Conservation (phyloP, 169 alveolate genomes). For the Plasmodium berghei region DNA sequence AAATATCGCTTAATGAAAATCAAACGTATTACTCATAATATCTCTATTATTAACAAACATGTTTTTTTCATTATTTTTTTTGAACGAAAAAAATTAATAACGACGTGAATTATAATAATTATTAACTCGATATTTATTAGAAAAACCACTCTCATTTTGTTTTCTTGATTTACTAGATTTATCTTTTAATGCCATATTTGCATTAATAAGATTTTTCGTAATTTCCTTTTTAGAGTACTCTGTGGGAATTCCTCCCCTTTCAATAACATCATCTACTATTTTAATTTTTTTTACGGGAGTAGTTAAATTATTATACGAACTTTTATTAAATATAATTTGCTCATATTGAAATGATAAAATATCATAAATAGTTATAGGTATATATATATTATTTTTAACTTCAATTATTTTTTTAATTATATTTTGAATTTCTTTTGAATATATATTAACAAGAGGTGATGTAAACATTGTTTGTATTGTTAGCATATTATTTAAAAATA, state of each 20-base stretch:
- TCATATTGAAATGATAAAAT: constrained; percentile 46
- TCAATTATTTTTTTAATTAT: constrained; percentile 27
- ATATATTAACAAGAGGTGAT: constrained; percentile 26
- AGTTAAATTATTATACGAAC: constrained; percentile 27
- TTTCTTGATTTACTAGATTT: constrained; percentile 31
- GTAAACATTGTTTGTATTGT: constrained; percentile 61
- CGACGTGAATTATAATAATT: constrained; percentile 24
- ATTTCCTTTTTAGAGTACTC: constrained; percentile 39
- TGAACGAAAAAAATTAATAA: neutral
- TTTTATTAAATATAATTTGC: constrained; percentile 26
- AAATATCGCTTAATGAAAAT: no score
- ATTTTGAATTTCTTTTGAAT: constrained; percentile 30
- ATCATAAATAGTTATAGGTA: constrained; percentile 52
- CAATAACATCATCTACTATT: constrained; percentile 27
- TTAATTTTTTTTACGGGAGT: constrained; percentile 63
- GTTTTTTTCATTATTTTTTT: neutral
- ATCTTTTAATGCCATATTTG: constrained; percentile 40
- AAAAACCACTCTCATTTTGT: constrained; percentile 15
- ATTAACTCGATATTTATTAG: constrained; percentile 31
- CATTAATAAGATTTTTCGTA: constrained; percentile 54
- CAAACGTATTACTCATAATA: no score
- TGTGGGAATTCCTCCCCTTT: constrained; percentile 65
- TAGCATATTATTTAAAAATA: constrained; percentile 41
- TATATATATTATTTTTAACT: constrained; percentile 22
- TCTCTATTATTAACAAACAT: no score